Base-by-base conservation (phyloP, 2,329 filamentous ascomycete genomes). In the Sporothrix inflata region DNA sequence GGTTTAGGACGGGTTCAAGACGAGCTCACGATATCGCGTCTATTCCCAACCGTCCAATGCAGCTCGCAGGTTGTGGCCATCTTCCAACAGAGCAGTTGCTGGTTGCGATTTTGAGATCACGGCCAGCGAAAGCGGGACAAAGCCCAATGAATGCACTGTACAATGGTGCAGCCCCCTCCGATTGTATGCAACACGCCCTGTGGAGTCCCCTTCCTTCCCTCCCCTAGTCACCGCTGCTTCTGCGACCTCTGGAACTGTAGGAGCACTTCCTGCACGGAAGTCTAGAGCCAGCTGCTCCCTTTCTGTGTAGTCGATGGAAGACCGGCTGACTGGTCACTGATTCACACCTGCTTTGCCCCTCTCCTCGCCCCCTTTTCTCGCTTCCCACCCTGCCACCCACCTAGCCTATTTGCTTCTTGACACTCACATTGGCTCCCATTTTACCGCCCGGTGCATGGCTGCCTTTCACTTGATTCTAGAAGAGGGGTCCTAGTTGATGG, bases 171-270 rank as follows among this genome's bases (percentile, higher is more conserved):
- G 51, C 51, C 8, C 8, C 47, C 19, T 49, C 19, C 47, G n/a
- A n/a, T 21, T 42, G 38, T 42, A 66, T 66, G 63, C 42, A 66
- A 42, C 12, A 27, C 63, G 42, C 63, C 63, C 49, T 66, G 63
- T 66, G 63, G 63, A 47, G 42, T 34, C 63, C 12, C 19, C 24
- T 14, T 49, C 30, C 42, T 16, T 55, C 24, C 2, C 21, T 12
- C 51, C 51, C 5, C 57, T 24, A 5, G 34, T 47, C 61, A 47
- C 61, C 40, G 61, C 61, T 47, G 57, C 38, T 42, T 24, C 42
- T 63, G n/a, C 7, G 16, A 45, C 57, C 38, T n/a, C n/a, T n/a
- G n/a, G n/a, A n/a, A n/a, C n/a, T 63, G 60, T 24, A 66, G 63
- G 42, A 34, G 63, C 14, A 66, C 63, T 34, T 66, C 40, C 11